phyloP scores from a whole-genome alignment of 2,329 filamentous ascomycete species.

The Lizonia empirigonia region DNA sequence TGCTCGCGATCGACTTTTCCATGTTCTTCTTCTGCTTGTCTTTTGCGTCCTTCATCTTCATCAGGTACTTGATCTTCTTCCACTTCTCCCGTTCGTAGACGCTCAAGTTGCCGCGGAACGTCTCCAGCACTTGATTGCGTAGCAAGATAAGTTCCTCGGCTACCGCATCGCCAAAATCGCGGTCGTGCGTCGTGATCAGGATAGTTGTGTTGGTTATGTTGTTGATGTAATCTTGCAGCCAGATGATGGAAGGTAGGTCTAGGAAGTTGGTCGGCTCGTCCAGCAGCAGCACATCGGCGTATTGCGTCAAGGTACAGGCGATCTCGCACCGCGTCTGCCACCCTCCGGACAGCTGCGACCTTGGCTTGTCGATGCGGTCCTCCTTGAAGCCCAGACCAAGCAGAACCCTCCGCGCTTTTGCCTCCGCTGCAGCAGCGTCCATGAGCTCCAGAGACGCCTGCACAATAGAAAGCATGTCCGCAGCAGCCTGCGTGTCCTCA shows the following conservation, averaged over 20 bases:
- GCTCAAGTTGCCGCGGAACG: slow-evolving; percentile 76
- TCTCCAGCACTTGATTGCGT: slow-evolving; percentile 71
- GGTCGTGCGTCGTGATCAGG: slow-evolving; percentile 82
- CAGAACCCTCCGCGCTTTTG: slow-evolving; percentile 65
- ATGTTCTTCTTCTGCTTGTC: slow-evolving; percentile 82
- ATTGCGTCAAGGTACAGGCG: slow-evolving; percentile 67
- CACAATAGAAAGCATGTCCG: slow-evolving; percentile 71
- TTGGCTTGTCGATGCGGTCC: slow-evolving; percentile 62
- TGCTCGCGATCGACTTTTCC: slow-evolving; percentile 75
- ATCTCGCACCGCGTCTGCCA: slow-evolving; percentile 54
- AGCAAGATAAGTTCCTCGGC: slow-evolving; percentile 78
- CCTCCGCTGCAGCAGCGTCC: slow-evolving; percentile 67
- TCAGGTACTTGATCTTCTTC: slow-evolving; percentile 70
- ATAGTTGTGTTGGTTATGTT: slow-evolving; percentile 66
- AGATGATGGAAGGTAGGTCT: slow-evolving; percentile 81
- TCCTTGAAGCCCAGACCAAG: slow-evolving; percentile 74
- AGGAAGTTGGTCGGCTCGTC: slow-evolving; percentile 90
- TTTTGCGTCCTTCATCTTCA: slow-evolving; percentile 79
- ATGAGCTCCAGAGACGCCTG: slow-evolving; percentile 68
- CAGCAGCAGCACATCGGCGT: slow-evolving; percentile 77
- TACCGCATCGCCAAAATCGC: slow-evolving; percentile 77
- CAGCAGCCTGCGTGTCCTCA: slow-evolving; percentile 70
- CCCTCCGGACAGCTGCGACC: slow-evolving; percentile 73
- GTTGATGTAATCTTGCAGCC: slow-evolving; percentile 76
- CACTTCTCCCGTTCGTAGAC: slow-evolving; percentile 72